Evolutionary conservation across 2,329 filamentous ascomycete genomes (phyloP), one percentile per base, ranked within the genome.

Genomic region (Claviceps citrina): DNA sequence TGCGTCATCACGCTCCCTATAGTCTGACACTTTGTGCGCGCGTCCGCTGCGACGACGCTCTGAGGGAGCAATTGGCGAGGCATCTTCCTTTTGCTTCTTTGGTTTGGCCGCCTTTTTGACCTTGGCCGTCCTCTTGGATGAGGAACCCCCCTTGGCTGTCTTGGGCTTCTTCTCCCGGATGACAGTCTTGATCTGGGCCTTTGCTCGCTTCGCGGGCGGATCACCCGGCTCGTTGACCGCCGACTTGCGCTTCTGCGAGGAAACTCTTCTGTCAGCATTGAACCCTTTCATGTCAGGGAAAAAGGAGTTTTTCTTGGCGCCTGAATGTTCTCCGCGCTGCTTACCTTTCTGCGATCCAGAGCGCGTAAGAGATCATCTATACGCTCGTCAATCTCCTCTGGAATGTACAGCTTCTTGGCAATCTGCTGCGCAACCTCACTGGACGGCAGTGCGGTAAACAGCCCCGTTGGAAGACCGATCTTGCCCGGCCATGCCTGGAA

Each of bases 401-500:
- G 80, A 9, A 94, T 70, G 55, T 82, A 94, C 43, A 81, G 79
- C 65, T 81, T 93, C 57, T 85, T 79, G 0, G 87, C 85, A 53
- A 94, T 86, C 51, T 84, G 76, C 53, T 91, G 82, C 1, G 87
- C 87, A 36, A 77, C 73, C 24, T 80, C 74, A 51, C 93, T 86
- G 45, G 74, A 84, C 16, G 78, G 72, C 47, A 96, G 70, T 3
- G 76, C 68, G 13, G 71, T 71, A 58, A 91, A 96, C 13, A 96
- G 69, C 1, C 81, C 81, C 22, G 75, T 72, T 0, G 91, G 87
- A 43, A 96, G 63, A 13, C 82, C 78, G 43, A 91, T 72, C 60
- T 93, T 93, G 32, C 74, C 77, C 0, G 86, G 76, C 58, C 80
- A 93, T 1, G 83, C 80, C 54, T 91, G 82, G 54, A 96, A 80